Evolutionary conservation across 176 grass and related monocot species (phyloP), one percentile per base, ranked within the genome.

Genomic region (Oryza brachyantha): DNA sequence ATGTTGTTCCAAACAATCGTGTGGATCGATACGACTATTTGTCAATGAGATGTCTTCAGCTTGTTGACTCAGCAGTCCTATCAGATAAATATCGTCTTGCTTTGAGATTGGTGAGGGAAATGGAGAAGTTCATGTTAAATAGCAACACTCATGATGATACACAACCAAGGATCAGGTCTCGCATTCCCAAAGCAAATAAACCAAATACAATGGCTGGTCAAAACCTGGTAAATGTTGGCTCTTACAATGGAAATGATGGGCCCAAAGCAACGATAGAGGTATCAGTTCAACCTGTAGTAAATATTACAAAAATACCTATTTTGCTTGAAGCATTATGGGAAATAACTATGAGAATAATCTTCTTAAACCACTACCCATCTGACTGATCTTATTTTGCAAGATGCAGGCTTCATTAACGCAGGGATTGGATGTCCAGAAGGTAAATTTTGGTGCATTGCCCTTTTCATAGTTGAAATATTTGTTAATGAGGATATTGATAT

Each of bases 21-120:
- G 86, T 94, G 78, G 92, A 94, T 86, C 81, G 88, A 68, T 93
- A 93, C 72, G 92, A 98, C 77, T 94, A 98, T 88, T 91, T 98
- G 72, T 94, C 96, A 54, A 98, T 98, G 92, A 79, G 90, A 81
- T 98, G 87, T 80, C 81, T 94, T 73, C 92, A 98, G 77, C 90
- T 98, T 81, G 96, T 94, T 77, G 96, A 98, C 59, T 90, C 87
- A 52, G 92, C 80, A 48, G 89, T 93, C 50, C 38, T 94, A 75
- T 98, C 95, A 82, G 95, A 98, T 91, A 98, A 98, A 62, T 92
- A 91, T 67, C 87, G 89, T 76, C 87, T 98, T 61, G 90, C 95
- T 87, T 83, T 98, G 83, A 92, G 86, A 60, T 90, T 98, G 87
- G 89, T 89, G 64, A 90, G 73, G 35, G 96, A 98, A 75, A 77